phyloP scores from a whole-genome alignment of 129 eudicot species.

The Chrysanthemum lavandulifolium region DNA sequence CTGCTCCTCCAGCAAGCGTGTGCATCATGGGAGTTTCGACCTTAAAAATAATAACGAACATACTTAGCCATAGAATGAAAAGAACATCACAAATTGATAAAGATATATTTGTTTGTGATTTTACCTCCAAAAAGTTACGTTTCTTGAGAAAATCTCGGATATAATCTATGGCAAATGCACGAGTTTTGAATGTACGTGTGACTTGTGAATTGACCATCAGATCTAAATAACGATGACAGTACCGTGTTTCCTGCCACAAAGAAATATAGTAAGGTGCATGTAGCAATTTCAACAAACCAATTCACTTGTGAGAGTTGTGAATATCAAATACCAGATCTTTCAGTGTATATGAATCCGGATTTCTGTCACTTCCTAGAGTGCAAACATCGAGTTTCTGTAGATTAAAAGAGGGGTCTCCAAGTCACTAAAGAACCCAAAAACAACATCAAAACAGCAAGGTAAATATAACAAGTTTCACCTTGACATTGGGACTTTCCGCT shows the following conservation, averaged over 20 bases:
- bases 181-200: conserved; percentile 77
- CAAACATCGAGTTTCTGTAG: conserved; percentile 62
- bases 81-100: background rate
- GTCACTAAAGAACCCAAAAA: conserved; percentile 20
- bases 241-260: conserved; percentile 77
- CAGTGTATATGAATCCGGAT: conserved; percentile 69
- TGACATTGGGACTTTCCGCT: conserved; percentile 46
- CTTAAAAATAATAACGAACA: conserved; percentile 17
- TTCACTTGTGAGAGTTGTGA: background rate
- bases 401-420: conserved; percentile 2
- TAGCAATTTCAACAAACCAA: too few species aligned
- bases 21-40: conserved; percentile 99
- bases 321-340: conserved; percentile 70
- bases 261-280: background rate
- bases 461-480: conserved; percentile 34
- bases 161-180: conserved; percentile 58
- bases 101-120: background rate
- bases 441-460: too few species aligned
- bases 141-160: conserved; percentile 66
- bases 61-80: too few species aligned
- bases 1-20: conserved; percentile 97
- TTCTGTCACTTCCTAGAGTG: conserved; percentile 76
- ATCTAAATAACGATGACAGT: conserved; percentile 87
- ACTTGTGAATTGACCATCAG: conserved; percentile 77
- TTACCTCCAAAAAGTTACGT: conserved; percentile 80